phyloP scores from a whole-genome alignment of 2,329 filamentous ascomycete species.

The Pezicula neosporulosa region DNA sequence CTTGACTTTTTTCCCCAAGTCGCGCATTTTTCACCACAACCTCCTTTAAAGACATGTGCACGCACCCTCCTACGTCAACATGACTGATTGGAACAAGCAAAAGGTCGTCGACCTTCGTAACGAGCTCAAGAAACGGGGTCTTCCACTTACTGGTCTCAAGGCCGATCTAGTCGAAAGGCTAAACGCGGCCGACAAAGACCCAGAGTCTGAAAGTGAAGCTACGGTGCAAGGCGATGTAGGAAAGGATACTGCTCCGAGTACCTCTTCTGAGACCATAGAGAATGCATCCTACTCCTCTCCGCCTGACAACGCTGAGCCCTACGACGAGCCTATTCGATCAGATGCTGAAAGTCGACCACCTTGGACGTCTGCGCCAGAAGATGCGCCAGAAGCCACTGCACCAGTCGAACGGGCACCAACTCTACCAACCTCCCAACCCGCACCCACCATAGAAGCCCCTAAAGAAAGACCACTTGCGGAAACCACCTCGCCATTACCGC shows the following conservation, averaged over 20 bases:
- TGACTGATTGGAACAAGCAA: constrained; percentile 53
- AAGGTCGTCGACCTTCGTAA: constrained; percentile 75
- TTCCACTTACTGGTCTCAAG: constrained; percentile 67
- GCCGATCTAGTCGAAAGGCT: constrained; percentile 68
- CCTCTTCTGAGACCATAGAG: constrained; percentile 21
- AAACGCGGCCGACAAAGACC: constrained; percentile 36
- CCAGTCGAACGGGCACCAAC: background rate
- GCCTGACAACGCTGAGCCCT: constrained; percentile 4
- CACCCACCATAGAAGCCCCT: constrained; percentile 16
- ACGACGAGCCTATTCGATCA: constrained; percentile 2
- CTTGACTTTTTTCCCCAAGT: too few species aligned
- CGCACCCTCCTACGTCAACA: constrained; percentile 20
- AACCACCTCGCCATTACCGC: constrained; percentile 11
- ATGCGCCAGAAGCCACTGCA: background rate
- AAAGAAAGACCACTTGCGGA: constrained; percentile 11
- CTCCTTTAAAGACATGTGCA: constrained; percentile 15
- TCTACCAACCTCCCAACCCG: constrained; percentile 1
- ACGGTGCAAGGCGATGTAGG: constrained; percentile 22
- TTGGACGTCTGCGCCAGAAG: background rate
- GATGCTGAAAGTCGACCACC: background rate
- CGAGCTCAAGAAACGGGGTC: constrained; percentile 69
- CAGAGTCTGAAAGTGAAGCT: constrained; percentile 27
- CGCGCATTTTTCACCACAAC: background rate
- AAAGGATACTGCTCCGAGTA: constrained; percentile 16
- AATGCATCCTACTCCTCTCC: constrained; percentile 8